Evolutionary conservation across 2,329 filamentous ascomycete species (phyloP).

Genomic region (Fusarium sp.): DNA sequence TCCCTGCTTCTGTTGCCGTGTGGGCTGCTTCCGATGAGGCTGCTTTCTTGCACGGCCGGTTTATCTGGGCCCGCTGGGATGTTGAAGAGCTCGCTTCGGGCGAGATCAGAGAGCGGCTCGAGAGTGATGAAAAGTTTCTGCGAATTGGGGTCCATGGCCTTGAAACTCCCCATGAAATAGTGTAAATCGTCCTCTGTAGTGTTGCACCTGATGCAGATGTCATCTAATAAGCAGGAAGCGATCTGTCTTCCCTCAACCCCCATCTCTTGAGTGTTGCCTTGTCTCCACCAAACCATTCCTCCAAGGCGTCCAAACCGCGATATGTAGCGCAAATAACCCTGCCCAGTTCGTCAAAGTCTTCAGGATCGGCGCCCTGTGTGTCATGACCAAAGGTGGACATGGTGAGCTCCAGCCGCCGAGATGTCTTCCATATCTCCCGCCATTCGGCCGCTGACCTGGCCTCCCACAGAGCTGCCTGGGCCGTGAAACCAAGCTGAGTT

Average conservation of each 20-base stretch:
- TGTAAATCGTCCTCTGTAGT: not conserved
- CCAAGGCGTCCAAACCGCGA: slow-evolving; percentile 8
- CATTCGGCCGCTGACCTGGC: slow-evolving; percentile 13
- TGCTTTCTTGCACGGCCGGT: not conserved
- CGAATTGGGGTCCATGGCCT: slow-evolving; percentile 2
- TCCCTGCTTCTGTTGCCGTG: slow-evolving; percentile 1
- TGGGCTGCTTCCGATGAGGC: slow-evolving; percentile 4
- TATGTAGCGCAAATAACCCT: not conserved
- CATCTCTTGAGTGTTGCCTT: slow-evolving; percentile 3
- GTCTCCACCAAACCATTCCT: slow-evolving; percentile 10
- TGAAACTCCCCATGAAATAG: not conserved
- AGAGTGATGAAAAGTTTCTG: not conserved
- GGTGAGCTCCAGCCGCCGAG: not conserved
- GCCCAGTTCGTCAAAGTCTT: slow-evolving; percentile 9
- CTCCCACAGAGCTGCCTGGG: slow-evolving; percentile 6
- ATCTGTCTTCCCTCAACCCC: not conserved
- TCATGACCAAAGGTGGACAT: slow-evolving; percentile 1
- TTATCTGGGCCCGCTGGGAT: slow-evolving; percentile 7
- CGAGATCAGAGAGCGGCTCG: not conserved
- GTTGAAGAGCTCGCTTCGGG: not conserved
- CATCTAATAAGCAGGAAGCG: not conserved
- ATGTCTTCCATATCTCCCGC: not conserved
- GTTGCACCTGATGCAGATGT: too few species aligned
- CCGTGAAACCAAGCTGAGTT: slow-evolving; percentile 14
- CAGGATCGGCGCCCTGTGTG: not conserved